A percentile compares a stretch with the other conserved stretches of the same genome.
phyloP scores from a whole-genome alignment of 139 green algal species.

The Chlamydomonas applanata region DNA sequence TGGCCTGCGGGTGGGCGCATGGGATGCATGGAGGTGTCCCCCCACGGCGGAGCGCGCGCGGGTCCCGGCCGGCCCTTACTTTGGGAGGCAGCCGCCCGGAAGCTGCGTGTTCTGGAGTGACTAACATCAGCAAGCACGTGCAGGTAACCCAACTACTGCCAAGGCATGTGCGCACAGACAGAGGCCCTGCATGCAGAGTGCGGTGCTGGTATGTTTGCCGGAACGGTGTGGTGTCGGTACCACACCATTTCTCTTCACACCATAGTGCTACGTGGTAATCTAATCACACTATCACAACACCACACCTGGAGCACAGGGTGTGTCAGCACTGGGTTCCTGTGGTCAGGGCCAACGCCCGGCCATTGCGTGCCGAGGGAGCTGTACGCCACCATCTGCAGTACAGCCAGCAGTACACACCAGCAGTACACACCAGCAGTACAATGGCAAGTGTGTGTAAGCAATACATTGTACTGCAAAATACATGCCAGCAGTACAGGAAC shows the following conservation, averaged over 20 bases:
- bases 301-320: constrained; percentile 29
- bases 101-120: not conserved
- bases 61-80: not conserved
- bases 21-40: not conserved
- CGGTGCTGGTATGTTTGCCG: too few species aligned
- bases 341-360: constrained; percentile 5
- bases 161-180: too few species aligned
- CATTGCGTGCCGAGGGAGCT: constrained; percentile 70
- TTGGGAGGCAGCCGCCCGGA: not conserved
- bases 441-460: too few species aligned
- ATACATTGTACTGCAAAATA: too few species aligned
- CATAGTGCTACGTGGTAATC: too few species aligned
- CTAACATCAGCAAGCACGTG: not conserved
- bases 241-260: too few species aligned
- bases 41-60: not conserved
- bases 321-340: constrained; percentile 59
- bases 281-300: too few species aligned
- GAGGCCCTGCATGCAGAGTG: too few species aligned
- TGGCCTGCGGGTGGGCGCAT: not conserved
- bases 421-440: not conserved
- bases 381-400: constrained; percentile 63
- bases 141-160: too few species aligned
- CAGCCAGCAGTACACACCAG: not conserved
- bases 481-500: too few species aligned
- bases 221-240: too few species aligned